Evolutionary conservation across 768 basidiomycete genomes (phyloP).

Genomic region (Lentinus tigrinus): DNA sequence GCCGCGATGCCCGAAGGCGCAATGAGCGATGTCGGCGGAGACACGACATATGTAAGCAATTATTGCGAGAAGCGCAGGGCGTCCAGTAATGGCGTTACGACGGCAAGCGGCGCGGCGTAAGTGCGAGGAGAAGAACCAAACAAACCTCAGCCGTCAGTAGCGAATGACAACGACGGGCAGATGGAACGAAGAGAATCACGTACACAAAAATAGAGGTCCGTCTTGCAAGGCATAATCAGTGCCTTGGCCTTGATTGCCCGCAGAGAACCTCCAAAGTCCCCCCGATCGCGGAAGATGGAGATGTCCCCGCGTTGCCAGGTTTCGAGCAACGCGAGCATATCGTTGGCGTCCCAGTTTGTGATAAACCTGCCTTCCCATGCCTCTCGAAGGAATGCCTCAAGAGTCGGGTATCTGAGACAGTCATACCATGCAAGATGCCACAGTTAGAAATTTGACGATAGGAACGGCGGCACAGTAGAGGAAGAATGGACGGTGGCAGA

Average conservation of each 20-base stretch:
- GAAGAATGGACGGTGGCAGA: neutral
- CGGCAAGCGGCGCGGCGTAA: too few relatives aligned
- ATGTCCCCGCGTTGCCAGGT: constrained; percentile 54
- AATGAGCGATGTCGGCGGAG: neutral
- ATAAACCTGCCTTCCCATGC: constrained; percentile 48
- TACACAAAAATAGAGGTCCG: constrained; percentile 56
- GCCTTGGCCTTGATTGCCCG: constrained; percentile 46
- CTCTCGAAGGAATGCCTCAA: constrained; percentile 48
- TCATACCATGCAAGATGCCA: neutral
- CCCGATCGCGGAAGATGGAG: constrained; percentile 42
- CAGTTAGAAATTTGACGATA: neutral
- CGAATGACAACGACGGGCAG: neutral
- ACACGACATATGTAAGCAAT: neutral
- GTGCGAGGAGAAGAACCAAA: neutral
- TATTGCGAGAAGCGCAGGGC: neutral
- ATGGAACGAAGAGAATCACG: neutral
- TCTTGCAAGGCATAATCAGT: constrained; percentile 56
- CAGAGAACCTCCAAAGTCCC: constrained; percentile 42
- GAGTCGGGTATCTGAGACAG: constrained; percentile 40
- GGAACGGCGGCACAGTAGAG: neutral
- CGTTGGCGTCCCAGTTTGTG: constrained; percentile 52
- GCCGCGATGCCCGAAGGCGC: neutral
- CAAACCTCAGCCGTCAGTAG: neutral
- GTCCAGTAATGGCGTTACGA: neutral
- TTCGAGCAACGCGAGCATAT: constrained; percentile 45